Evolutionary conservation across 2,329 filamentous ascomycete species (phyloP).

Genomic region (Pyricularia sp.): DNA sequence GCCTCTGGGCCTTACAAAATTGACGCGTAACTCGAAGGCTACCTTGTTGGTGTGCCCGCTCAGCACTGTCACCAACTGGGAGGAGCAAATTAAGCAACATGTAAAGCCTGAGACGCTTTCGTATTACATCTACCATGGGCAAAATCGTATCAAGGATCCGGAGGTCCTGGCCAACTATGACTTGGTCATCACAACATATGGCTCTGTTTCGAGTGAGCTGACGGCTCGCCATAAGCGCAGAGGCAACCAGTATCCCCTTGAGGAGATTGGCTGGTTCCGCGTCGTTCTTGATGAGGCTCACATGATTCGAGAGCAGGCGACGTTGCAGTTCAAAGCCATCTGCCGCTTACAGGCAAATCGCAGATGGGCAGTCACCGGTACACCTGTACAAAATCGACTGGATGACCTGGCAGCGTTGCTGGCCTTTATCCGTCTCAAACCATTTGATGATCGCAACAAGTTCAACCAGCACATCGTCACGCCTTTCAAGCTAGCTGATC

Average conservation of each 20-base stretch:
- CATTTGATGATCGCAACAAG: slow-evolving; percentile 68
- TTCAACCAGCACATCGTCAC: slow-evolving; percentile 75
- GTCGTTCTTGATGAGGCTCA: slow-evolving; percentile 94
- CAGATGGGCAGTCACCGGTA: slow-evolving; percentile 95
- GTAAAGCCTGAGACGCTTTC: slow-evolving; percentile 54
- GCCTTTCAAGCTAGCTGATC: slow-evolving; percentile 81
- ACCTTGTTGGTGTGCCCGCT: slow-evolving; percentile 85
- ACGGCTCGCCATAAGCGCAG: slow-evolving; percentile 53
- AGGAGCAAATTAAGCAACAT: slow-evolving; percentile 81
- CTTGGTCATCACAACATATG: slow-evolving; percentile 87
- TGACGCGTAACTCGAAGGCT: slow-evolving; percentile 62
- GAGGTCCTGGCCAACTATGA: slow-evolving; percentile 64
- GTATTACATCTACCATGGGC: slow-evolving; percentile 81
- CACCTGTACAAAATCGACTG: slow-evolving; percentile 86
- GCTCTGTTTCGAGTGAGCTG: slow-evolving; percentile 74
- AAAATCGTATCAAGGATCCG: slow-evolving; percentile 60
- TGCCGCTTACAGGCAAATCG: slow-evolving; percentile 70
- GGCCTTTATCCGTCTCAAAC: slow-evolving; percentile 73
- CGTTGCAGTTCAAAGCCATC: slow-evolving; percentile 75
- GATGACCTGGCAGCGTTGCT: slow-evolving; percentile 84
- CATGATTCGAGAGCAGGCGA: slow-evolving; percentile 78
- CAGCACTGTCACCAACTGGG: slow-evolving; percentile 90
- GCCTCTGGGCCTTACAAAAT: slow-evolving; percentile 35
- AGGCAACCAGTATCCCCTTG: slow-evolving; percentile 53
- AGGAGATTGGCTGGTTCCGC: slow-evolving; percentile 82